Base-by-base conservation (phyloP, 176 grass and related monocot species). In the Triticum urartu region DNA sequence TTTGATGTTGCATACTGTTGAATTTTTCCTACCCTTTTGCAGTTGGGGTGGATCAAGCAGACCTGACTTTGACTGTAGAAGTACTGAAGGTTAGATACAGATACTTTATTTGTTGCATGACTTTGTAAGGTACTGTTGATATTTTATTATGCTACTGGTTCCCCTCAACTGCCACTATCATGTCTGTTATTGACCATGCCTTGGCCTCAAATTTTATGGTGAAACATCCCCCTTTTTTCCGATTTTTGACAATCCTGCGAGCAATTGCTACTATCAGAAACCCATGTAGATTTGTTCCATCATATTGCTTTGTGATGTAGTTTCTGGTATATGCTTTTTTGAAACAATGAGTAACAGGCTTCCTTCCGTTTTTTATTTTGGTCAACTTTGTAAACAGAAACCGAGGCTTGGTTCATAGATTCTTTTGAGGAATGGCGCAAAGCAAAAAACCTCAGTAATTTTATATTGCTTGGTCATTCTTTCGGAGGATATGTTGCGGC, bases 401-500 rank as follows among this genome's bases (percentile, higher is more conserved):
- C 96, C 56, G 96, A 98, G 84, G 87, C 90, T 34, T 98, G 96
- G 96, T 98, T 98, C 86, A 94, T 98, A 35, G 93, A 98, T 94
- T 95, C 96, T 81, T 95, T 98, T 5, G 96, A 98, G 79, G 96
- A 95, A 85, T 98, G 96, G 96, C 96, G 96, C 64, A 98, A 95
- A 86, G 92, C 96, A 52, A 98, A 95, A 80, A 94, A 94, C 74
- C 89, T 98, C 21, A 91, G 78, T 81, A 94, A 98, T 86, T 98
- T 98, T 91, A 83, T 98, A 89, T 92, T 98, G 78, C 91, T 95
- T 39, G 96, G 96, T 60, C 96, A 98, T 89, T 98, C 96, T 66
- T 98, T 98, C 80, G 96, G 96, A 86, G 96, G 96, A 81, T 98
- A 98, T 73, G 92, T 98, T 73, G 96, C 93, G 3, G 92, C 96